A percentile compares a stretch with the other conserved stretches of the same genome.
These are phyloP conservation scores for Tolypocladium cylindrosporum DNA, from an alignment of 2,329 filamentous ascomycete species.

Conservation along the genomic window DNA sequence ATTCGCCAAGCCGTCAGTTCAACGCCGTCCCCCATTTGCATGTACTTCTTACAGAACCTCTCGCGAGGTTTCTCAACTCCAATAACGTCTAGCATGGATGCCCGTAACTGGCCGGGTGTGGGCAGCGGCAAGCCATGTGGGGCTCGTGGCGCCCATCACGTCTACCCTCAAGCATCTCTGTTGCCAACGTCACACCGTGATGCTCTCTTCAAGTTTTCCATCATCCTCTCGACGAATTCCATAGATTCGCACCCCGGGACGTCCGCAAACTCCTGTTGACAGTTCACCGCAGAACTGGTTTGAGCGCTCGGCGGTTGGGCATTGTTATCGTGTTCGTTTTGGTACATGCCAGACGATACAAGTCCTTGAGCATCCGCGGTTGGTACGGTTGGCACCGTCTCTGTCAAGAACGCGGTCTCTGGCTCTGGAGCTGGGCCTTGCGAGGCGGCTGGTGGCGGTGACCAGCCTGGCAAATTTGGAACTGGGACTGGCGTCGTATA, in stretches of 20 bases:
- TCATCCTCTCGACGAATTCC: conserved; percentile 41
- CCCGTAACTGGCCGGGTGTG: neutral
- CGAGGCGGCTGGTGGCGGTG: neutral
- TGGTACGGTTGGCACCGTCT: neutral
- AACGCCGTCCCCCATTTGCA: neutral
- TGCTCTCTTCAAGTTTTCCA: conserved; percentile 37
- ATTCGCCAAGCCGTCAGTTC: conserved; percentile 2
- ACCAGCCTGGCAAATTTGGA: conserved; percentile 12
- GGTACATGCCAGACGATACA: neutral
- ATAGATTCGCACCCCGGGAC: conserved; percentile 33
- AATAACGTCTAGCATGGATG: neutral
- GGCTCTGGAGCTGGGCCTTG: neutral
- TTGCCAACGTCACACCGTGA: conserved; percentile 11
- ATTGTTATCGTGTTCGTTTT: neutral
- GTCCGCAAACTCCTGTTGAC: conserved; percentile 27
- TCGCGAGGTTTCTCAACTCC: neutral
- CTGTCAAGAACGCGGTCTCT: neutral
- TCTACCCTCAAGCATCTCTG: neutral
- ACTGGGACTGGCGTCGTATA: conserved; percentile 22
- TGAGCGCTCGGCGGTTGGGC: neutral
- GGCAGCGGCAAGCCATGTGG: neutral
- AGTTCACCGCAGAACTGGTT: neutral
- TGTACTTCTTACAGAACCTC: neutral
- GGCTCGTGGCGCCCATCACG: neutral
- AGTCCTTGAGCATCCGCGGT: neutral